Evolutionary conservation across 495 filamentous ascomycete species (phyloP).

Genomic region (Neurospora sp.): DNA sequence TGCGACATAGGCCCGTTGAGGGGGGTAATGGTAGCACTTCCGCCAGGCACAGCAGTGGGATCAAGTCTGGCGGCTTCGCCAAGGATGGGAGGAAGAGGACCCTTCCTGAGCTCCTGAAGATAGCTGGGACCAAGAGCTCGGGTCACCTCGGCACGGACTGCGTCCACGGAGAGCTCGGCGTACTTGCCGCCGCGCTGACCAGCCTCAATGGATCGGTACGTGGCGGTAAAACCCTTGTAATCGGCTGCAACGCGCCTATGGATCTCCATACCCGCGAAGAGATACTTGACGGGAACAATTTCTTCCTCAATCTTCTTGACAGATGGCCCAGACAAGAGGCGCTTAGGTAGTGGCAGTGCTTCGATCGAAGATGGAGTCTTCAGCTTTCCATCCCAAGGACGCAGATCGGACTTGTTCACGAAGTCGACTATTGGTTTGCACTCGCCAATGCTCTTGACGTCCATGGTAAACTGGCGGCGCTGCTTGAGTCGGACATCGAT

Average conservation of each 20-base stretch:
- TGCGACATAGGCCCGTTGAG: not conserved
- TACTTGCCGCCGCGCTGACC: conserved; percentile 31
- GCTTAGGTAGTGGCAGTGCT: conserved; percentile 26
- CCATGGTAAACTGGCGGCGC: conserved; percentile 18
- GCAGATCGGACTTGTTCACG: conserved; percentile 25
- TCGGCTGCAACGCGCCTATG: conserved; percentile 24
- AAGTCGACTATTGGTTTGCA: conserved; percentile 25
- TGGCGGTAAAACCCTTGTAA: conserved; percentile 27
- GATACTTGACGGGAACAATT: conserved; percentile 29
- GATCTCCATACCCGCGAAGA: conserved; percentile 36
- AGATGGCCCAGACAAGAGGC: conserved; percentile 8
- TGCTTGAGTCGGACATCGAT: conserved; percentile 35
- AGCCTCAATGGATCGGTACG: conserved; percentile 35
- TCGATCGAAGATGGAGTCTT: conserved; percentile 24
- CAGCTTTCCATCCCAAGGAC: conserved; percentile 23
- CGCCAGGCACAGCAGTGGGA: not conserved
- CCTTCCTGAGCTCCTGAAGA: not conserved
- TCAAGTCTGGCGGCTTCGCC: not conserved
- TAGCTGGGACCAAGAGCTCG: not conserved
- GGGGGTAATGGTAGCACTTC: not conserved
- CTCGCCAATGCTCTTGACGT: conserved; percentile 3
- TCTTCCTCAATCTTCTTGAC: conserved; percentile 5
- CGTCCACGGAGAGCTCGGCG: conserved; percentile 34
- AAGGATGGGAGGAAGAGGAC: not conserved
- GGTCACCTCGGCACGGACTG: conserved; percentile 7